A percentile compares a stretch with the other conserved stretches of the same genome.
phyloP scores from a whole-genome alignment of 257 asterid genomes.

The Fraxinus pennsylvanica region DNA sequence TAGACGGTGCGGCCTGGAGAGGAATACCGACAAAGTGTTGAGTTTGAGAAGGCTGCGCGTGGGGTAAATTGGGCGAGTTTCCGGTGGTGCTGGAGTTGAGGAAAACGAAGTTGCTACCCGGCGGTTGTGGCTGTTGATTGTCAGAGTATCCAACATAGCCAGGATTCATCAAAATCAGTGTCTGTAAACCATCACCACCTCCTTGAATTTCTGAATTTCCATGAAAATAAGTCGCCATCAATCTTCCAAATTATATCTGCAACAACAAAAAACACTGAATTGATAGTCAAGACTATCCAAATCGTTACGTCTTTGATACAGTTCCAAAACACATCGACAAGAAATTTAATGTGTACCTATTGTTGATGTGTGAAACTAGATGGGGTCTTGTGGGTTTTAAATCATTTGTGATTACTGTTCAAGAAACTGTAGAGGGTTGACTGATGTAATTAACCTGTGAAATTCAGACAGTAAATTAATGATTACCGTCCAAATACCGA shows the following conservation, averaged over 20 bases:
- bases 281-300: neutral
- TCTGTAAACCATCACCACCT: constrained; percentile 77
- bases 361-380: constrained; percentile 16
- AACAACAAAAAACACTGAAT: no score
- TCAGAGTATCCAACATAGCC: constrained; percentile 83
- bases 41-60: constrained; percentile 70
- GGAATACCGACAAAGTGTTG: constrained; percentile 83
- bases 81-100: constrained; percentile 56
- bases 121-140: constrained; percentile 38
- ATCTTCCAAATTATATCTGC: constrained; percentile 1
- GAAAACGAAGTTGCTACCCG: constrained; percentile 56
- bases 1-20: constrained; percentile 35
- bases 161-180: constrained; percentile 90
- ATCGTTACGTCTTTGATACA: neutral
- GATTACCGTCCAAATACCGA: constrained; percentile 19
- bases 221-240: constrained; percentile 87
- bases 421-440: constrained; percentile 22
- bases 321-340: neutral
- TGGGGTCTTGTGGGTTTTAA: constrained; percentile 24
- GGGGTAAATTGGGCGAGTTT: constrained; percentile 30
- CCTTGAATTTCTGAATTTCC: constrained; percentile 80
- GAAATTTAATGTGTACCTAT: constrained; percentile 1
- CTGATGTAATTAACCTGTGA: constrained; percentile 22
- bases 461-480: constrained; percentile 20
- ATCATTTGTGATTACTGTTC: constrained; percentile 34